Evolutionary conservation across 768 basidiomycete genomes (phyloP), one percentile per base, ranked within the genome.

Genomic region (Suillus weaverae): DNA sequence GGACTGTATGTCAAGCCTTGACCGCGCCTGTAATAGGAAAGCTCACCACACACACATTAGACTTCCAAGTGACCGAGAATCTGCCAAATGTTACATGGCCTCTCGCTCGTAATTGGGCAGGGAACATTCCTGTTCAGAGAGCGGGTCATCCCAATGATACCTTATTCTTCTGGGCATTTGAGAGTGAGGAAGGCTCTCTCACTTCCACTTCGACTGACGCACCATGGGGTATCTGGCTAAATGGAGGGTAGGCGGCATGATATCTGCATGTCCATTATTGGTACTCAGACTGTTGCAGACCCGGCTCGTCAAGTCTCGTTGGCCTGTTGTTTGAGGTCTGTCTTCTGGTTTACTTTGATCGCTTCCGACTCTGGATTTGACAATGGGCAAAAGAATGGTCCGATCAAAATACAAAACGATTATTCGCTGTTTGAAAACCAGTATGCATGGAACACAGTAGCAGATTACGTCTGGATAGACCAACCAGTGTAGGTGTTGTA

Each of bases 171-270:
- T 81, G 83, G 77, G 88, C 81, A 18, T 85, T 87, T 65, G 88
- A 90, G 69, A 84, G 84, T 38, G 73, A 76, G 1, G 69, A 77
- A 20, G 87, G 85, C 6, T 89, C 89, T 3, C 76, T 91, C 59
- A 89, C 85, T 11, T 74, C 71, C 62, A 5, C 53, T 33, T 71
- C 72, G n/a, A 78, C 71, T 54, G 65, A 75, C 16, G 78, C 86
- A 22, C 89, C 90, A 2, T 90, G 90, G 90, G 83, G 84, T 4
- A 86, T 91, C 48, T 91, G 89, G 89, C 72, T 91, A 32, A 89
- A 90, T 65, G 90, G 89, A 76, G 89, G 88, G 86, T 87, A 68
- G 56, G 84, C 56, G 18, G 5, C 36, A 62, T 14, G 20, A 13
- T 32, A 38, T 43, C 26, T 22, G 20, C 36, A 8, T 32, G 36